A percentile compares a stretch with the other conserved stretches of the same genome.
phyloP scores from a whole-genome alignment of 2,329 filamentous ascomycete species.

The Mollisiaceae sp. region DNA sequence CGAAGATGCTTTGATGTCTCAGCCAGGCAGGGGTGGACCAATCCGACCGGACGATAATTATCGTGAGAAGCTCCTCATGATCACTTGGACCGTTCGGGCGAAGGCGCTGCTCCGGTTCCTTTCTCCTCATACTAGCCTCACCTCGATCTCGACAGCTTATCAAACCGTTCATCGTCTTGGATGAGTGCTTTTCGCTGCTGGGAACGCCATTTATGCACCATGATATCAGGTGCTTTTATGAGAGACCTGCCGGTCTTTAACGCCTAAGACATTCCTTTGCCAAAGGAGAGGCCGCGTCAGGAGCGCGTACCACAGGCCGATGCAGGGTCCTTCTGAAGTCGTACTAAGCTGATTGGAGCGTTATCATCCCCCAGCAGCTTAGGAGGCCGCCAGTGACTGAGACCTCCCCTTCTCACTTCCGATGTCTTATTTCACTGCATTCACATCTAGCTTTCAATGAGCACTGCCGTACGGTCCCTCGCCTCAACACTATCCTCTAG shows the following conservation, averaged over 20 bases:
- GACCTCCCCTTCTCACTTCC: background rate
- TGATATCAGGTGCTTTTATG: slow-evolving; percentile 3
- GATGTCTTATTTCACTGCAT: background rate
- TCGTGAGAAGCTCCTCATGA: background rate
- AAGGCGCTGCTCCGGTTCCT: background rate
- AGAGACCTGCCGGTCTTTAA: background rate
- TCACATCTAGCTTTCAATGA: background rate
- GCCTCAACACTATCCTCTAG: no score
- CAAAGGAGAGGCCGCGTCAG: background rate
- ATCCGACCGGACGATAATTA: background rate
- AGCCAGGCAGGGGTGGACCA: background rate
- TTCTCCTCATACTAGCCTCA: no score
- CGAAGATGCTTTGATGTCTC: background rate
- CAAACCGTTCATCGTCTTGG: background rate
- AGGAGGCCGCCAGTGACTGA: background rate
- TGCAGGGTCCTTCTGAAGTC: slow-evolving; percentile 2
- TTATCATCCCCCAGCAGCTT: no score
- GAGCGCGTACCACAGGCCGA: background rate
- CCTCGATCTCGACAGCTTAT: background rate
- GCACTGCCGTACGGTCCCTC: no score
- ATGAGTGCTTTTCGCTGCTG: background rate
- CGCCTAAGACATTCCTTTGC: background rate
- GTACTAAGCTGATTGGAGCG: background rate
- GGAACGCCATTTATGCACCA: slow-evolving; percentile 10
- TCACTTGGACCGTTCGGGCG: background rate